Evolutionary conservation across 2,329 filamentous ascomycete species (phyloP).

Genomic region (Aureobasidium vineae): DNA sequence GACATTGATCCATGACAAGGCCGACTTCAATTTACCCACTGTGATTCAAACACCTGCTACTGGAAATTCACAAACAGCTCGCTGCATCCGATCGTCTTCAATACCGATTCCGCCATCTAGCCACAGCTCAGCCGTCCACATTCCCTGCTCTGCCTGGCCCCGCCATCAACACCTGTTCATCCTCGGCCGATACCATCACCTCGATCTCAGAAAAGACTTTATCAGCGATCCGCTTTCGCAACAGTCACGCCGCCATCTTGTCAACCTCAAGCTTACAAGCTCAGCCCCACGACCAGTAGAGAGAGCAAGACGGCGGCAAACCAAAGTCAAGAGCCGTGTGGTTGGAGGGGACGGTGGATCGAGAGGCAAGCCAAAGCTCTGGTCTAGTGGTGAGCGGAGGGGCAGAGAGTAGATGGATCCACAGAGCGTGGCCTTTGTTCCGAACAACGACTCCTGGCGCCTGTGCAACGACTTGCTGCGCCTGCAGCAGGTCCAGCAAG

Average conservation of each 20-base stretch:
- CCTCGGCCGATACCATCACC: not conserved
- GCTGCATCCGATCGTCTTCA: not conserved
- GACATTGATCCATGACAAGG: not conserved
- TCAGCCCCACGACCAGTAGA: not conserved
- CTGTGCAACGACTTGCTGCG: constrained; percentile 62
- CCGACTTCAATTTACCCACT: not conserved
- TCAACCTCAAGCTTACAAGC: not conserved
- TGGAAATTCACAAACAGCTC: not conserved
- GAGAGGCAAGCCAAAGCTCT: not conserved
- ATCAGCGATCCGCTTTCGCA: not conserved
- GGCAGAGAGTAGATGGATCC: constrained; percentile 54
- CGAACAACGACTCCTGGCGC: constrained; percentile 57
- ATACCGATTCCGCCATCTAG: not conserved
- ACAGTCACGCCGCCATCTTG: not conserved
- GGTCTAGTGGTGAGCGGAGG: constrained; percentile 14
- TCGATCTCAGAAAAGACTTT: not conserved
- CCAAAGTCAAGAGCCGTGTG: not conserved
- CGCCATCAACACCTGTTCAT: constrained; percentile 1
- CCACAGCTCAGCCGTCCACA: not conserved
- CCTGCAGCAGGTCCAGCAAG: constrained; percentile 59
- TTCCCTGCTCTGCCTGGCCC: not conserved
- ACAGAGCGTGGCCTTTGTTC: constrained; percentile 60
- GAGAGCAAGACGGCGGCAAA: not conserved
- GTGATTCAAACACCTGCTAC: not conserved
- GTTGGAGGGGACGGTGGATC: not conserved